A percentile compares a stretch with the other conserved stretches of the same genome.
Conservation (phyloP, 768 basidiomycete genomes). For the Podaxis carcinomalis region DNA sequence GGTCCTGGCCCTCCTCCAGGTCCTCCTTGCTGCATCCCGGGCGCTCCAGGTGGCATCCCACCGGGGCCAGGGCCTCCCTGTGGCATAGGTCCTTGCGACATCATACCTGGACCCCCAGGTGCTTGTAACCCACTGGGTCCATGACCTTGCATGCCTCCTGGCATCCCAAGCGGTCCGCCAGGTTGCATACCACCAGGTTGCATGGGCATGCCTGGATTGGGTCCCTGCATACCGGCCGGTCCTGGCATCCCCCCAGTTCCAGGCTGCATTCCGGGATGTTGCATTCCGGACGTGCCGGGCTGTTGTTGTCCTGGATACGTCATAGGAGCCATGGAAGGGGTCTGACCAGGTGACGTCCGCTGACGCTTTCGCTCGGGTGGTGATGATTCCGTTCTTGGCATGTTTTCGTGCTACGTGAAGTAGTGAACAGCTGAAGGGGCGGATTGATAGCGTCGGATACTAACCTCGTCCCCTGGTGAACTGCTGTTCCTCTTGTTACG, state of each 20-base stretch:
- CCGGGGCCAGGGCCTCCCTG: background rate
- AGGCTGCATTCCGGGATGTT: conserved; percentile 9
- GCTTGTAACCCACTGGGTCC: conserved; percentile 5
- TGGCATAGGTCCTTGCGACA: background rate
- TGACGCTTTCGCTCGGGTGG: conserved; percentile 53
- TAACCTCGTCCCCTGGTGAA: conserved; percentile 59
- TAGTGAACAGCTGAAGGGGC: conserved; percentile 1
- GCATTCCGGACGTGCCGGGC: conserved; percentile 9
- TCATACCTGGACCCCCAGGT: conserved; percentile 4
- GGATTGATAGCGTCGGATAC: conserved; percentile 8
- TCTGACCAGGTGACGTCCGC: conserved; percentile 49
- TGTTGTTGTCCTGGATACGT: conserved; percentile 26
- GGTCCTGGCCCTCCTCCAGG: conserved; percentile 6
- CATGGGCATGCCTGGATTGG: conserved; percentile 3
- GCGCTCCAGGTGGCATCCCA: conserved; percentile 4
- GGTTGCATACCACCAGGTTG: conserved; percentile 8
- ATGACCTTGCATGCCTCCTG: conserved; percentile 8
- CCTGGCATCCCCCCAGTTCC: conserved; percentile 9
- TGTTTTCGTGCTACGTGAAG: conserved; percentile 37
- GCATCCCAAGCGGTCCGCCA: conserved; percentile 5
- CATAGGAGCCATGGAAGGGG: conserved; percentile 25
- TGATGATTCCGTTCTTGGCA: conserved; percentile 47
- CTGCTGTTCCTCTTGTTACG: conserved; percentile 45
- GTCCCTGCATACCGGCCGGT: conserved; percentile 6
- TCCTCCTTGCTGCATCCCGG: conserved; percentile 9